phyloP scores from a whole-genome alignment of 1,139 yeast genomes.

The Magnusiomyces ingens region DNA sequence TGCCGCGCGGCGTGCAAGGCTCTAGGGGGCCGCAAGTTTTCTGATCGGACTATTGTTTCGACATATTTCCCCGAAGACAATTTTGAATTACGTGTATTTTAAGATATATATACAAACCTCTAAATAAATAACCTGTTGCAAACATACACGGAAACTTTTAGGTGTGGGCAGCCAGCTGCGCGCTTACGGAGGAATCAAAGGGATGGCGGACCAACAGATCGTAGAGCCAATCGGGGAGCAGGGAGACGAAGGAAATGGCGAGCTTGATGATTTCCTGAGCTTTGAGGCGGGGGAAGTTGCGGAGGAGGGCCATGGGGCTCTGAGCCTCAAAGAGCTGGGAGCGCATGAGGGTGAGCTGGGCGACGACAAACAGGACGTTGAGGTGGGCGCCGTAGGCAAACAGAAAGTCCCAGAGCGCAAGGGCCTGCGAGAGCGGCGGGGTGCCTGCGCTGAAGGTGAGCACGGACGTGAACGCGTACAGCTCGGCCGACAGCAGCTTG shows the following conservation, averaged over 20 bases:
- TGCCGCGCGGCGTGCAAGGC: conserved; percentile 55
- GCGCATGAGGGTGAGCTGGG: conserved; percentile 70
- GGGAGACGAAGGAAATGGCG: conserved; percentile 74
- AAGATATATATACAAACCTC: too few relatives aligned
- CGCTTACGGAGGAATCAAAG: conserved; percentile 38
- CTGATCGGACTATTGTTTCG: conserved; percentile 64
- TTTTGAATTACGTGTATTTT: conserved; percentile 31
- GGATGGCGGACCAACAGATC: conserved; percentile 68
- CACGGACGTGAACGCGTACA: conserved; percentile 85
- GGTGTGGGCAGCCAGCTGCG: too few relatives aligned
- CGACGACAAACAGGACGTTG: conserved; percentile 78
- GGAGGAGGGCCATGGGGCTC: conserved; percentile 67
- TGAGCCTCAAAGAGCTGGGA: conserved; percentile 48
- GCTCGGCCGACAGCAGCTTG: conserved; percentile 67
- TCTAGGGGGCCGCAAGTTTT: conserved; percentile 63
- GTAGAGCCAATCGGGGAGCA: conserved; percentile 62
- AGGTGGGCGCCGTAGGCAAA: conserved; percentile 89
- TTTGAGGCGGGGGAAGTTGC: conserved; percentile 67
- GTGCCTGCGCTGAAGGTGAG: conserved; percentile 86
- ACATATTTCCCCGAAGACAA: conserved; percentile 57
- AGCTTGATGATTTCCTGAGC: conserved; percentile 72
- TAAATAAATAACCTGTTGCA: too few relatives aligned
- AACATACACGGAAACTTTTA: too few relatives aligned
- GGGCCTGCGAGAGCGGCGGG: conserved; percentile 71
- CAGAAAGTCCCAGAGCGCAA: conserved; percentile 81